Conservation (phyloP, 495 filamentous ascomycete genomes). For the Trichoderma gamsii region DNA sequence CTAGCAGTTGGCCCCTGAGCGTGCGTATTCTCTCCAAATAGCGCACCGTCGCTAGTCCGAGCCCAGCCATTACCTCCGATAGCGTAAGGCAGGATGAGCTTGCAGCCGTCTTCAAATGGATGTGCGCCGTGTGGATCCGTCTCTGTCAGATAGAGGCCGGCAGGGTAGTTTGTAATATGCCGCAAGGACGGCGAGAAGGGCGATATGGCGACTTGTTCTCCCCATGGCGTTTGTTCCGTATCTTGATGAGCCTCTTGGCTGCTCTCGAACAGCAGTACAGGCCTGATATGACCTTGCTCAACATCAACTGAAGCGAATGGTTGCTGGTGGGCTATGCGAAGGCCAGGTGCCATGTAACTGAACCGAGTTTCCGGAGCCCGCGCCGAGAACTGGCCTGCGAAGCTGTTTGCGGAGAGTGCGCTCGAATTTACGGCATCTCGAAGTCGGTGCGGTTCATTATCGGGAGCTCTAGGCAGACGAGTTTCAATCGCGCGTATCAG, state of each 20-base stretch:
- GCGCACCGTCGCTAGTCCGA: slow-evolving; percentile 1
- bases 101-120: slow-evolving; percentile 9
- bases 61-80: background rate
- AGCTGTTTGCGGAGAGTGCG: background rate
- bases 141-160: slow-evolving; percentile 2
- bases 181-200: background rate
- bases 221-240: background rate
- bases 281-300: background rate
- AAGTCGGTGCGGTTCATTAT: background rate
- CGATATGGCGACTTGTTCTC: background rate
- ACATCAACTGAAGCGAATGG: slow-evolving; percentile 3
- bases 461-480: slow-evolving; percentile 3
- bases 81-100: background rate
- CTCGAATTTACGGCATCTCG: background rate
- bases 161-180: background rate
- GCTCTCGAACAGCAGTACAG: slow-evolving; percentile 2
- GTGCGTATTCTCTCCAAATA: slow-evolving; percentile 3
- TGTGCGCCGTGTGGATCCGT: slow-evolving; percentile 11
- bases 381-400: background rate
- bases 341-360: background rate
- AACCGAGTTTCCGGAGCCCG: background rate
- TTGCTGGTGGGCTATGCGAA: slow-evolving; percentile 1
- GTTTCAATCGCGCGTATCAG: background rate
- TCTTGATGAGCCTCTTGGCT: slow-evolving; percentile 6
- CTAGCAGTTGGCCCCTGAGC: background rate